A percentile compares a stretch with the other conserved stretches of the same genome.
Conservation (phyloP, 768 basidiomycete species). For the Tricholoma hemisulphureum region DNA sequence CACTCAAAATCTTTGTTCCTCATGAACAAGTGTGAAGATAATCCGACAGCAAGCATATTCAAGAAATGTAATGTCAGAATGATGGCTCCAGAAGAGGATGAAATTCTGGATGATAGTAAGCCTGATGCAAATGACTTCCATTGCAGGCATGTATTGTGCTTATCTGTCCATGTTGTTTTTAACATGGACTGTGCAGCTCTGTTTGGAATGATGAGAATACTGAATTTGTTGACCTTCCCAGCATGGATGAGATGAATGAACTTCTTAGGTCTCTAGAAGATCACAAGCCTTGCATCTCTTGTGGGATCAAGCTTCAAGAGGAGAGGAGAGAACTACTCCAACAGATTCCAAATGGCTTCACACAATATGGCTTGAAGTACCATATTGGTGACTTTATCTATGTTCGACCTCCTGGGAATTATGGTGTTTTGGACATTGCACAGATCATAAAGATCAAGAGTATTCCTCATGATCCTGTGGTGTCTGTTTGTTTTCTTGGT, state of each 20-base stretch:
- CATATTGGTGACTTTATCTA: slow-evolving; percentile 66
- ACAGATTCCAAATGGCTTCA: slow-evolving; percentile 33
- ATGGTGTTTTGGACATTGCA: slow-evolving; percentile 47
- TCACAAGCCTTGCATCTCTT: slow-evolving; percentile 49
- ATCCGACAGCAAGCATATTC: slow-evolving; percentile 53
- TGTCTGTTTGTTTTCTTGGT: slow-evolving; percentile 43
- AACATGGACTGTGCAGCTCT: slow-evolving; percentile 34
- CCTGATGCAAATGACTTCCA: slow-evolving; percentile 50
- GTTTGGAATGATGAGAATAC: slow-evolving; percentile 49
- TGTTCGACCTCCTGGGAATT: slow-evolving; percentile 33
- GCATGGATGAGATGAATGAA: slow-evolving; percentile 26
- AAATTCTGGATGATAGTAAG: slow-evolving; percentile 43
- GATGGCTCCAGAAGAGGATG: slow-evolving; percentile 40
- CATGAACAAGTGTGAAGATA: slow-evolving; percentile 55
- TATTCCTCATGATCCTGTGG: slow-evolving; percentile 18
- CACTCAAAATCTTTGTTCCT: slow-evolving; percentile 61
- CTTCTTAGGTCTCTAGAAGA: slow-evolving; percentile 27
- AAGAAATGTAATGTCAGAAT: slow-evolving; percentile 54
- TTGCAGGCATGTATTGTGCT: slow-evolving; percentile 43
- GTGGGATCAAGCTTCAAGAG: slow-evolving; percentile 35
- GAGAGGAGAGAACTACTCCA: slow-evolving; percentile 23
- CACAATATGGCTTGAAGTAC: slow-evolving; percentile 45
- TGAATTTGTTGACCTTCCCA: slow-evolving; percentile 46
- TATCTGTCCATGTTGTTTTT: not conserved
- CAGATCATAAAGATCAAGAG: slow-evolving; percentile 47